Base-by-base conservation (phyloP, 495 filamentous ascomycete genomes). In the Hyaloscypha bicolor region DNA sequence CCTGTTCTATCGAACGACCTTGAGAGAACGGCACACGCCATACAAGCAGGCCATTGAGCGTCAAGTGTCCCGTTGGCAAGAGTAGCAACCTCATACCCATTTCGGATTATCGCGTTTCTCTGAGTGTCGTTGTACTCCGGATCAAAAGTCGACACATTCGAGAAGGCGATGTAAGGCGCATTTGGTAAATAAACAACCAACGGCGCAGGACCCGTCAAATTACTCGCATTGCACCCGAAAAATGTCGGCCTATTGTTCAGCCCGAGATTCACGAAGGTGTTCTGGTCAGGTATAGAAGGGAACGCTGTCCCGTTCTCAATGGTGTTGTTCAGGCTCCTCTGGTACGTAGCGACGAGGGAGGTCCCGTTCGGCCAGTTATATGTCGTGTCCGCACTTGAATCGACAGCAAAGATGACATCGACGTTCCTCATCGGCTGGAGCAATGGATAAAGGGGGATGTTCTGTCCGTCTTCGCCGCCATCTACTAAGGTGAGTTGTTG, bases 111-210 rank as follows among this genome's bases (percentile, higher is more conserved):
- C 39, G 81, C 79, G 75, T 97, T 86, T 57, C 94, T 88, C 74
- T 91, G 72, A 6, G 72, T 79, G 70, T 85, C 76, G 14, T 85
- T 81, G 79, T 92, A 93, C 4, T 71, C 70, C 3, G 86, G 79
- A 45, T 85, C 76, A 74, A 90, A 92, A 35, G 95, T 97, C 4
- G 87, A 88, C 4, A 88, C 78, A 78, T 97, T 97, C 71, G 85
- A 89, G 53, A 82, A 71, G 68, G 81, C 83, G 45, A 84, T 86
- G 78, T 95, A 97, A 0, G 94, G 94, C 16, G 84, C 78, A 76
- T 97, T 97, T 60, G 94, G 91, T n/a, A 98, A 71, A 77, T 97
- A 98, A 66, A 98, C 91, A 67, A 98, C 76, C 37, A 97, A 71
- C 0, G 94, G 94, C 4, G 76, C 67, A 6, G 72, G 25, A 21